phyloP scores from a whole-genome alignment of 768 basidiomycete species.

The Russula virescens region DNA sequence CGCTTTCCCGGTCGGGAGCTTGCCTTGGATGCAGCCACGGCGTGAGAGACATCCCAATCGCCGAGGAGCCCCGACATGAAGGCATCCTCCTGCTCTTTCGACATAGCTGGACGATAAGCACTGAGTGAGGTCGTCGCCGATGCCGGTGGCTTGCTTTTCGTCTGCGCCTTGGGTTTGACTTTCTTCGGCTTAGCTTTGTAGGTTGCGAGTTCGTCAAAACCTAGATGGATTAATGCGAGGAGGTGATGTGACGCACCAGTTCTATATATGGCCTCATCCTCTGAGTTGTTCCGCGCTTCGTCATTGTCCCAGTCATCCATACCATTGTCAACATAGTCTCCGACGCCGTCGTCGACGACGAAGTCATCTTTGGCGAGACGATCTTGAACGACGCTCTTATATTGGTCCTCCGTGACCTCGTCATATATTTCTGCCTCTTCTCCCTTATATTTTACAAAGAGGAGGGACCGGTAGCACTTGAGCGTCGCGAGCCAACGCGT shows the following conservation, averaged over 20 bases:
- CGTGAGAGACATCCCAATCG: slow-evolving; percentile 50
- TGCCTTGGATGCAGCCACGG: slow-evolving; percentile 34
- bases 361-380: slow-evolving; percentile 88
- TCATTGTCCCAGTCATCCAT: slow-evolving; percentile 87
- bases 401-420: slow-evolving; percentile 85
- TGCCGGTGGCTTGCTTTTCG: slow-evolving; percentile 44
- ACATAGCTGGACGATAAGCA: slow-evolving; percentile 73
- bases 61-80: slow-evolving; percentile 83
- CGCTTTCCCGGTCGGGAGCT: slow-evolving; percentile 51
- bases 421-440: slow-evolving; percentile 77
- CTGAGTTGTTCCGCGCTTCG: slow-evolving; percentile 40
- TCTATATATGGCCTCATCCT: slow-evolving; percentile 38
- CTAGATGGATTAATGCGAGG: slow-evolving; percentile 12
- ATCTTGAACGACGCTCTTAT: slow-evolving; percentile 75
- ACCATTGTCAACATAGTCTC: slow-evolving; percentile 92
- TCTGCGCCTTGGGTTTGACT: slow-evolving; percentile 37
- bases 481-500: slow-evolving; percentile 8
- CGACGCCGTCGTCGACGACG: slow-evolving; percentile 87
- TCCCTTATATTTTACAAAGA: slow-evolving; percentile 31
- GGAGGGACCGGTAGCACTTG: slow-evolving; percentile 7
- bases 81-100: slow-evolving; percentile 77
- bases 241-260: background rate
- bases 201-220: slow-evolving; percentile 13
- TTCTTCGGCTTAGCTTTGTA: slow-evolving; percentile 41
- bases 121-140: slow-evolving; percentile 54